Base-by-base conservation (phyloP, 116 monocot genomes). In the Cymodocea nodosa region DNA sequence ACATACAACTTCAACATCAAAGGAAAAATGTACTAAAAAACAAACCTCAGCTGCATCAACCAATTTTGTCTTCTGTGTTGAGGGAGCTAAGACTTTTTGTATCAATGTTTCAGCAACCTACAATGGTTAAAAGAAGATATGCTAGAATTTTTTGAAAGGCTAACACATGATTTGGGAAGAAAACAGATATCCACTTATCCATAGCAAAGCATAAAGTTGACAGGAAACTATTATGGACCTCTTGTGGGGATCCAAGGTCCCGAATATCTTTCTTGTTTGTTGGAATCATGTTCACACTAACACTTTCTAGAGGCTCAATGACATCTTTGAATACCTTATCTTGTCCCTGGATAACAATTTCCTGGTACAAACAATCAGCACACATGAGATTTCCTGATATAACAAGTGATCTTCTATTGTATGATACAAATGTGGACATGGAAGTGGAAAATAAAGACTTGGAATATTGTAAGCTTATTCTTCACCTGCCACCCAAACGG, bases 321-420 rank as follows among this genome's bases (percentile, higher is more conserved):
- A 97, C 87, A 85, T 97, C 97, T 82, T 97, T 91, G 68, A 83
- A 91, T 25, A 97, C 97, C 69, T 91, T 97, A 66, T 97, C 91
- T 80, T 90, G 85, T 12, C 97, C 91, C 80, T 88, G 76, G 66
- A 97, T 62, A 16, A 70, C 63, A 50, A 97, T 85, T 85, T 97
- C 97, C 91, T 97, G 71, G 30, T 48, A 67, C 66, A 30, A 81
- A 57, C 50, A 73, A 63, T 67, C 12, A 56, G n/a, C 19, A 14
- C 4, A 19, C 16, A 16, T 70, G 22, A 70, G 9, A 23, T 35
- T n/a, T 8, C 51, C 24, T 57, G 39, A 35, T 14, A 40, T 17
- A 54, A 54, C 20, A 17, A 54, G 18, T 1, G 8, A 20, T 54
- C 4, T 53, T 53, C 12, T 44, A 52, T 30, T 17, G 13, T 4